Conservation (phyloP, 306 rosid genomes). For the Amphicarpaea edgeworthii region DNA sequence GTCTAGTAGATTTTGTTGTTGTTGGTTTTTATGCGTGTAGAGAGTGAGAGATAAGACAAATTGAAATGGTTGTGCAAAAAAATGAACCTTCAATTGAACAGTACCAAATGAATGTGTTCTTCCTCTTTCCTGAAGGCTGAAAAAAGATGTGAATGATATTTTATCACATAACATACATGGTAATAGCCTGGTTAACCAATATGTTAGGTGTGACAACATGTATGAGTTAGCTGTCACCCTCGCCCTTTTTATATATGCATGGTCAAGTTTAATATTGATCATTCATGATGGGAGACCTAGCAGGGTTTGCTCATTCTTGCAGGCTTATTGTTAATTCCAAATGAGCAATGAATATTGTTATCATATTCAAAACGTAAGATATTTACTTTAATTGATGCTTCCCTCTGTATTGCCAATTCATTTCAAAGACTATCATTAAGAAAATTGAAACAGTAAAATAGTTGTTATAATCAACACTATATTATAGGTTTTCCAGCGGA, state of each 20-base stretch:
- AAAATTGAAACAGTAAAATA: slow-evolving; percentile 1
- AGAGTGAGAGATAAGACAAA: neutral
- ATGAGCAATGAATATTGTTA: slow-evolving; percentile 34
- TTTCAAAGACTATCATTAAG: slow-evolving; percentile 1
- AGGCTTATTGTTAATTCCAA: slow-evolving; percentile 32
- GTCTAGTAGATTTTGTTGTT: neutral
- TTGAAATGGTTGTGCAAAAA: slow-evolving; percentile 18
- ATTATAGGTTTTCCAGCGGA: neutral
- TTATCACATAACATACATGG: slow-evolving; percentile 29
- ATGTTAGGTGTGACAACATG: slow-evolving; percentile 31
- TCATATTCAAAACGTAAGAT: slow-evolving; percentile 28
- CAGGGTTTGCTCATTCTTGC: slow-evolving; percentile 28
- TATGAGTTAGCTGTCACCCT: neutral
- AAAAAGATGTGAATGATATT: slow-evolving; percentile 18
- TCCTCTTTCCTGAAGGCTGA: slow-evolving; percentile 7
- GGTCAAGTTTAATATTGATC: too few relatives aligned
- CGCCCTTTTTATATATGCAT: neutral
- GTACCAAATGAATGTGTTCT: neutral
- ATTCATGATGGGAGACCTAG: neutral
- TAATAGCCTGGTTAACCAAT: slow-evolving; percentile 28
- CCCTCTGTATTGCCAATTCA: slow-evolving; percentile 7
- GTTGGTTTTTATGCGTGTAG: neutral
- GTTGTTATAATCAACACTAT: neutral
- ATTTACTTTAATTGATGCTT: slow-evolving; percentile 21
- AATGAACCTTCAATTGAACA: slow-evolving; percentile 11